These are phyloP conservation scores for Aspergillus sp. DNA, from an alignment of 2,329 filamentous ascomycete species.

Conservation along the genomic window DNA sequence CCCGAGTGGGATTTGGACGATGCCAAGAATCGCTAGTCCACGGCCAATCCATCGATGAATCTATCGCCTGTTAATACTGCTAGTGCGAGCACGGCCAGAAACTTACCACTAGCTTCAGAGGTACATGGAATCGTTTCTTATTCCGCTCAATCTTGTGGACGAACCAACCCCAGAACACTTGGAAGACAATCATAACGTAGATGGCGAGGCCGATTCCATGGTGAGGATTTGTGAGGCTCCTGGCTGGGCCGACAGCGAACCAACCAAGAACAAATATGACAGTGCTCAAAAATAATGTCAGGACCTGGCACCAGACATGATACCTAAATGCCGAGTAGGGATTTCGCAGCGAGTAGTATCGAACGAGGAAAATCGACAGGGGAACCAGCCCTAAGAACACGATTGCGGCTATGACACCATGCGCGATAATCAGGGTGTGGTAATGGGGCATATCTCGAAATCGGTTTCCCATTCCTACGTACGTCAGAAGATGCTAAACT, in stretches of 20 bases:
- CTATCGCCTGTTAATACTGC: slow-evolving; percentile 55
- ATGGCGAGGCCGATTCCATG: slow-evolving; percentile 69
- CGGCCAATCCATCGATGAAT: slow-evolving; percentile 90
- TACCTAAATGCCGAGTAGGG: slow-evolving; percentile 61
- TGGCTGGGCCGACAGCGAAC: slow-evolving; percentile 64
- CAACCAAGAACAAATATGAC: slow-evolving; percentile 66
- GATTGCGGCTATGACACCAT: slow-evolving; percentile 64
- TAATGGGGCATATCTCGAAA: slow-evolving; percentile 65
- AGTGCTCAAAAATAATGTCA: slow-evolving; percentile 64
- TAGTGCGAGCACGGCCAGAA: background rate
- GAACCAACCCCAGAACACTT: slow-evolving; percentile 62
- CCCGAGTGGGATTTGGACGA: slow-evolving; percentile 85
- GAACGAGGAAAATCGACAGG: slow-evolving; percentile 62
- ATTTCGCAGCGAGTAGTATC: slow-evolving; percentile 62
- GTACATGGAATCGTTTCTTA: slow-evolving; percentile 58
- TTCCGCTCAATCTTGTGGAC: slow-evolving; percentile 59
- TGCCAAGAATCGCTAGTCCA: slow-evolving; percentile 75
- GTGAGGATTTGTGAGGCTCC: slow-evolving; percentile 68
- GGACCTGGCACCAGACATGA: slow-evolving; percentile 67
- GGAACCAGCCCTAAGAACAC: slow-evolving; percentile 66
- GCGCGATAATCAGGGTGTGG: slow-evolving; percentile 61
- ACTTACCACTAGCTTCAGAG: slow-evolving; percentile 62
- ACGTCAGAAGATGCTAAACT: background rate
- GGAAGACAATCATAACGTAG: slow-evolving; percentile 63
- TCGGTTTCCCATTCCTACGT: slow-evolving; percentile 67